These are phyloP conservation scores for Cadophora luteo-olivacea DNA, from an alignment of 2,329 filamentous ascomycete species.

Conservation along the genomic window DNA sequence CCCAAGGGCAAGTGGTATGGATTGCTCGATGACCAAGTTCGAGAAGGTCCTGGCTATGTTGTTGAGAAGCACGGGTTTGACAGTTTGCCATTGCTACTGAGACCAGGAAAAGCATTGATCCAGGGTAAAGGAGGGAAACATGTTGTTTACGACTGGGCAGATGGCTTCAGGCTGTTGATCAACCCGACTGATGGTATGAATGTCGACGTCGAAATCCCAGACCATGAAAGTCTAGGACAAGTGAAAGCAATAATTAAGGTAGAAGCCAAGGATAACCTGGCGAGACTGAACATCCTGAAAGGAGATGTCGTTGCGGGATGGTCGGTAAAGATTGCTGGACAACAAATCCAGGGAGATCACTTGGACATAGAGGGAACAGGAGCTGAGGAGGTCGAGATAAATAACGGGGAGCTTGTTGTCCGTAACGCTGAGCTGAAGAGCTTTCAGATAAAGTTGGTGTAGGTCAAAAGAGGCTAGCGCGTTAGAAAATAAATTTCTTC, in stretches of 20 bases:
- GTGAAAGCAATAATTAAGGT: background rate
- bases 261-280: background rate
- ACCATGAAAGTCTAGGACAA: background rate
- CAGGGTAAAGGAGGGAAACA: background rate
- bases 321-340: background rate
- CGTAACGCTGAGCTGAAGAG: background rate
- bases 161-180: background rate
- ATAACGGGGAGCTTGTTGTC: background rate
- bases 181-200: background rate
- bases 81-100: background rate
- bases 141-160: background rate
- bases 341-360: background rate
- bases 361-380: background rate
- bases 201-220: background rate
- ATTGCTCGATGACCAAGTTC: background rate
- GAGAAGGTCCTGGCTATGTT: conserved; percentile 1
- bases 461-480: background rate
- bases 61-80: background rate
- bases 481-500: too few species aligned
- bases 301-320: background rate
- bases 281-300: background rate
- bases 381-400: background rate
- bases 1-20: background rate
- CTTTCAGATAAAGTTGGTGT: background rate
- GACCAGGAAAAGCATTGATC: background rate